Conservation (phyloP, 2,329 filamentous ascomycete species). For the Xylaria sp. region DNA sequence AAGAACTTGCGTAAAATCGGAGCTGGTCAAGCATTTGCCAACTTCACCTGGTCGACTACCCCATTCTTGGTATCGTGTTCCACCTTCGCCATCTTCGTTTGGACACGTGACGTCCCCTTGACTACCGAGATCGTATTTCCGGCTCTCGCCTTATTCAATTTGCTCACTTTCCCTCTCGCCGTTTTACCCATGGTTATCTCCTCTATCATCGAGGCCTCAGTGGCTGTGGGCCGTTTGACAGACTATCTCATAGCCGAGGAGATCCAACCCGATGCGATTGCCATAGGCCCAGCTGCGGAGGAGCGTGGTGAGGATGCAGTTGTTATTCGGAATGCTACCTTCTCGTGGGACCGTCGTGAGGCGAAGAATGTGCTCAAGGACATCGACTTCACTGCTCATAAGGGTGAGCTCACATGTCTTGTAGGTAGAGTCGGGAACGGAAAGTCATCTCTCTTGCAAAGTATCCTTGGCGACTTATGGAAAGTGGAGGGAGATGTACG, state of each 20-base stretch:
- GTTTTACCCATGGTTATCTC: constrained; percentile 98
- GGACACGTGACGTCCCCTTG: constrained; percentile 78
- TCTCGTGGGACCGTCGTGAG: constrained; percentile 92
- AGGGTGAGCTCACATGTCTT: constrained; percentile 90
- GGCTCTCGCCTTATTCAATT: constrained; percentile 86
- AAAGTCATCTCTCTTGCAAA: constrained; percentile 90
- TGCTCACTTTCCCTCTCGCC: constrained; percentile 91
- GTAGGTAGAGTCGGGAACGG: constrained; percentile 93
- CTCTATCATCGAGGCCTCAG: constrained; percentile 91
- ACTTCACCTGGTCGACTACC: constrained; percentile 97
- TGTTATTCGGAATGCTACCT: constrained; percentile 79
- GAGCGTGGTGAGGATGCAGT: constrained; percentile 85
- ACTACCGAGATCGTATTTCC: constrained; percentile 97
- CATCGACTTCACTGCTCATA: constrained; percentile 86
- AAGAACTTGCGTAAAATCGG: constrained; percentile 96
- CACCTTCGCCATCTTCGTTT: constrained; percentile 92
- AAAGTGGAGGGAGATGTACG: constrained; percentile 83
- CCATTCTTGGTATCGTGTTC: constrained; percentile 97
- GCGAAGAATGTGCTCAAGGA: constrained; percentile 72
- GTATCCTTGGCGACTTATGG: constrained; percentile 88
- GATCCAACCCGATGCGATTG: constrained; percentile 82
- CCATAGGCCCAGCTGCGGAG: constrained; percentile 67
- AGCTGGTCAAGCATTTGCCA: constrained; percentile 88
- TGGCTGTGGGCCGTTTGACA: constrained; percentile 84
- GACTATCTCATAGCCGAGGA: constrained; percentile 87